Conservation (phyloP, 2,329 filamentous ascomycete species). For the Arthroderma uncinatum region DNA sequence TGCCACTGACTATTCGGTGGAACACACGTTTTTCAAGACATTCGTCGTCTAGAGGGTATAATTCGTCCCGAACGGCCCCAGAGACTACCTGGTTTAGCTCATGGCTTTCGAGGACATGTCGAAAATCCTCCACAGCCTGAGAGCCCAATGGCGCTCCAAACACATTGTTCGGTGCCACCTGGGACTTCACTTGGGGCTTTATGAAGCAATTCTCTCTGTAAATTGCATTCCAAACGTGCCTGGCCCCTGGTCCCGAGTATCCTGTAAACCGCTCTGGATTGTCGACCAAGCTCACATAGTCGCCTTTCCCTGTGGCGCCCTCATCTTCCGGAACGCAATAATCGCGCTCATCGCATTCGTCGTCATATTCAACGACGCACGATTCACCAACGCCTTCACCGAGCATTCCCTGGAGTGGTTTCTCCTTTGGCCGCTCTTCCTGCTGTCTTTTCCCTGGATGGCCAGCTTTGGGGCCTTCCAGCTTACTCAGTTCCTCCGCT, state of each 20-base stretch:
- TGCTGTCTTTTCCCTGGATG: conserved; percentile 72
- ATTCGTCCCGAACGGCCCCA: conserved; percentile 31
- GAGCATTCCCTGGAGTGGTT: conserved; percentile 68
- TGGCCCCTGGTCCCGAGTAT: conserved; percentile 71
- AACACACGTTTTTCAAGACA: conserved; percentile 99
- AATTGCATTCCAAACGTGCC: conserved; percentile 91
- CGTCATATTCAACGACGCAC: conserved; percentile 94
- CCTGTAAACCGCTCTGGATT: conserved; percentile 96
- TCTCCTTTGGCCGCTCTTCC: conserved; percentile 53
- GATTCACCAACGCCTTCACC: conserved; percentile 85
- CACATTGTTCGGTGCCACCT: conserved; percentile 21
- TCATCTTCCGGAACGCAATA: conserved; percentile 97
- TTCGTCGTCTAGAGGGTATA: conserved; percentile 72
- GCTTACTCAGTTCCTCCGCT: conserved; percentile 78
- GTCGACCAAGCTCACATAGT: conserved; percentile 87
- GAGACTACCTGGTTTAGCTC: conserved; percentile 41
- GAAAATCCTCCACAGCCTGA: conserved; percentile 50
- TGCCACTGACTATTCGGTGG: conserved; percentile 85
- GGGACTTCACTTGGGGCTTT: conserved; percentile 28
- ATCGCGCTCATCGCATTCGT: conserved; percentile 91
- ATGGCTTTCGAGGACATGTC: conserved; percentile 45
- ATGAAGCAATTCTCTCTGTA: conserved; percentile 96
- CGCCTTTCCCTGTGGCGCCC: conserved; percentile 71
- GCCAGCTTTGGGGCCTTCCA: conserved; percentile 80
- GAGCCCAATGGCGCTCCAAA: conserved; percentile 30